Base-by-base conservation (phyloP, 768 basidiomycete species). In the Kwoniella sp. region DNA sequence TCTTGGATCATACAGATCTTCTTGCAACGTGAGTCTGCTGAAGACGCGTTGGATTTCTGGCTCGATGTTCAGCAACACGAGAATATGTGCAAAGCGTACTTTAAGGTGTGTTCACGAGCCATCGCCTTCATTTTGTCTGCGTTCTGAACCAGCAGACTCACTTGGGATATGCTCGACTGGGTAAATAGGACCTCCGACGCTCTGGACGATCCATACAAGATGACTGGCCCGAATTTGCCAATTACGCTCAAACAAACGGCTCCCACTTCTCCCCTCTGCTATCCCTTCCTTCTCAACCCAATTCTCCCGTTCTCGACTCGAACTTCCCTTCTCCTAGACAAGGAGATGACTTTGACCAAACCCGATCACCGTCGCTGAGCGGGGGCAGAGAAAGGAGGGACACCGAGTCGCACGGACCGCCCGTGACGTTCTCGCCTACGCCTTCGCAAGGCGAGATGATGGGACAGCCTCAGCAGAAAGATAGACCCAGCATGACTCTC, bases 1-100 rank as follows among this genome's bases (percentile, higher is more conserved):
- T 52, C 20, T 11, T 20, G 41, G 41, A 45, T 20, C 11, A 17
- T 45, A 20, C 20, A 96, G 95, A 82, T 97, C 66, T 98, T 97
- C 81, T 84, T 99, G 37, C 95, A 98, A 79, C 87, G 93, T 37
- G 95, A 99, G 82, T 91, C 92, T 26, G 88, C 92, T 60, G 95
- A 98, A 79, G 96, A 99, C 80, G 90, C 93, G 55, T 83, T 99
- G 51, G 96, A 99, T 80, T 98, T 98, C 75, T 98, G 95, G 94
- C 86, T 99, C 29, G 96, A 99, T 79, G 96, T 98, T 5, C 93
- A 96, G 73, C 96, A 98, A 82, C 96, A 99, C 80, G 96, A 98
- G 83, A 97, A 97, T 79, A 87, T 99, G 34, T 98, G 95, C 81
- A 87, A 94, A 66, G 96, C 95, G 8, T 98, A 98, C 82, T 98